Percentiles rank a stretch among this genome's conserved stretches.
phyloP scores from a whole-genome alignment of 345 rosid species.

The Citrus sinensis region DVS_A1.0 CM039162.1:29640001-29640500 shows the following conservation, averaged over 20 bases:
- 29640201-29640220: slow-evolving; percentile 46
- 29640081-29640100: too few relatives aligned
- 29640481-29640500: too few relatives aligned
- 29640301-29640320: not conserved
- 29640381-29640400: too few relatives aligned
- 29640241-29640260: slow-evolving; percentile 43
- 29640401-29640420: too few relatives aligned
- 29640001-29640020: slow-evolving; percentile 50
- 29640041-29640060: not conserved
- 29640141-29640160: slow-evolving; percentile 34
- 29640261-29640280: slow-evolving; percentile 36
- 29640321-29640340: not conserved
- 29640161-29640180: slow-evolving; percentile 24
- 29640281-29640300: too few relatives aligned
- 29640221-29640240: slow-evolving; percentile 42
- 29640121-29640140: slow-evolving; percentile 31
- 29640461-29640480: too few relatives aligned
- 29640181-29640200: slow-evolving; percentile 27
- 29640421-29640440: too few relatives aligned
- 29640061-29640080: too few relatives aligned
- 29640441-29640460: too few relatives aligned
- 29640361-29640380: too few relatives aligned
- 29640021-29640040: not conserved
- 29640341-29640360: too few relatives aligned
- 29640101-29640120: not conserved